Base-by-base conservation (phyloP, 495 filamentous ascomycete species). In the Acidomyces sp. region DNA sequence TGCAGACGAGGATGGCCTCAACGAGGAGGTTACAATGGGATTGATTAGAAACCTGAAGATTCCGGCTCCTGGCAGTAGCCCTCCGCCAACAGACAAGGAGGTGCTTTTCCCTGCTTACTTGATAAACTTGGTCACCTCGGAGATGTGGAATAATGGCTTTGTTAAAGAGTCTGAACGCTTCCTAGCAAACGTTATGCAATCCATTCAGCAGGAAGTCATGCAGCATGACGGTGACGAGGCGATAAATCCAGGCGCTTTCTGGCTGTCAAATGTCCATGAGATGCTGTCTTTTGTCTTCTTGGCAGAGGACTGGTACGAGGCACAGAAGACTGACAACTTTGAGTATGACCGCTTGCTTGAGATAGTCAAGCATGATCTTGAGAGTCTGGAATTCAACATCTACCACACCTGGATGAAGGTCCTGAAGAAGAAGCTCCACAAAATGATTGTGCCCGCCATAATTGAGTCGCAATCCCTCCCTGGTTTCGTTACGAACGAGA, bases 331-430 rank as follows among this genome's bases (percentile, higher is more conserved):
- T 34, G 92, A 96, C 57, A 94, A 99, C 54, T 94, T 88, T 60
- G 90, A 96, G 65, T 99, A 99, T 51, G 92, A 99, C 63, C 82
- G 92, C 46, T 69, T 99, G 23, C 64, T 99, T 54, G 90, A 99
- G 57, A 96, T 99, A 55, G 90, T 96, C 47, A 99, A 99, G 70
- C 90, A 96, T 53, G 90, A 99, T 52, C 68, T 99, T 36, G 90
- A 99, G 66, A 93, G 84, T 61, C 67, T 99, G 31, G 90, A 99
- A 62, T 99, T 99, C 72, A 99, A 99, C 67, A 96, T 99, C 57
- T 99, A 99, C 62, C 92, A 99, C 62, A 99, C 90, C 9, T 99
- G 90, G 90, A 99, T 99, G 90, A 99, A 99, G 69, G 86, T 94
- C 30, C 70, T 99, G 54, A 99, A 99, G 70, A 93, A 93, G 71